These are phyloP conservation scores for Torulaspora globosa DNA, from an alignment of 1,139 yeast species.

Conservation along the genomic window DNA sequence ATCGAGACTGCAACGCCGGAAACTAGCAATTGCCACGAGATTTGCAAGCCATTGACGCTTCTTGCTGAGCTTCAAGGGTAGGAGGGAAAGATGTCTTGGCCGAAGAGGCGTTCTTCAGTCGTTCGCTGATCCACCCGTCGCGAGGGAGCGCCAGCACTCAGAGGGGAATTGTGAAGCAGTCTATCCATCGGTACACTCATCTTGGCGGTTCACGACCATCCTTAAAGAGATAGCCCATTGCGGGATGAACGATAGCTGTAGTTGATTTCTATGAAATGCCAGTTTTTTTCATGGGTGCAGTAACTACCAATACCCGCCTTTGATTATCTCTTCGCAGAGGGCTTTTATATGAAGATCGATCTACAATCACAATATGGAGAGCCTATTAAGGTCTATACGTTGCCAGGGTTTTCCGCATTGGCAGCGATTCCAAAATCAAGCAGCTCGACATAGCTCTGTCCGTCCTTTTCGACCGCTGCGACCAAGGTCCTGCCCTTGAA, in stretches of 20 bases:
- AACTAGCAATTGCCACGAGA: conserved; percentile 20
- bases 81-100: conserved; percentile 20
- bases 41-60: conserved; percentile 1
- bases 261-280: background rate
- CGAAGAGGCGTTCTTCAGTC: conserved; percentile 19
- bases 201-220: background rate
- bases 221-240: background rate
- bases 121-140: background rate
- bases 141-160: background rate
- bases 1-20: conserved; percentile 28
- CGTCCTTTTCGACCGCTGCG: conserved; percentile 78
- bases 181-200: background rate
- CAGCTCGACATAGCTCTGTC: conserved; percentile 70
- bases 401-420: background rate
- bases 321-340: background rate
- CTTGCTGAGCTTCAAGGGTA: conserved; percentile 5
- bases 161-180: background rate
- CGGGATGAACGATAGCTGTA: background rate
- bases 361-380: background rate
- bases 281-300: conserved; percentile 4
- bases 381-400: background rate
- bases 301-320: background rate
- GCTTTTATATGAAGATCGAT: background rate
- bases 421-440: conserved; percentile 58
- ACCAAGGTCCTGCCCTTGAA: conserved; percentile 82